phyloP scores from a whole-genome alignment of 345 rosid genomes.

The Litchi chinensis region DNA sequence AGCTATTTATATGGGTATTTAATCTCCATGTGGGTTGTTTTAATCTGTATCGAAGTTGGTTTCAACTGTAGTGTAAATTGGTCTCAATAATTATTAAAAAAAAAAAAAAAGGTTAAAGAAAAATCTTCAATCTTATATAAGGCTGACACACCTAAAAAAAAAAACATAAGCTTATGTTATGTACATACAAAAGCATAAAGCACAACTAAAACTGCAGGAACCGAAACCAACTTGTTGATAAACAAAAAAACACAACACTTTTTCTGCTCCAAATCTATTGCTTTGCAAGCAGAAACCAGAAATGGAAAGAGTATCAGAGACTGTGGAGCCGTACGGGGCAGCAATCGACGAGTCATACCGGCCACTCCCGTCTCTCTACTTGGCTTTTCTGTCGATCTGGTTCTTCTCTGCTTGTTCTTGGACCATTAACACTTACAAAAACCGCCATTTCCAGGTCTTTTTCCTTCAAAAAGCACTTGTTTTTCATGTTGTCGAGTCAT shows the following conservation, averaged over 20 bases:
- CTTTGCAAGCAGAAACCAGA: background rate
- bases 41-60: too few relatives aligned
- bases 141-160: too few relatives aligned
- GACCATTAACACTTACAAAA: constrained; percentile 82
- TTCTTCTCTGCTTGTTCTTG: constrained; percentile 79
- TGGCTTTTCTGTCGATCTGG: constrained; percentile 72
- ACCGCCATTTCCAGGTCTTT: constrained; percentile 72
- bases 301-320: constrained; percentile 24
- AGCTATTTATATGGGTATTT: too few relatives aligned
- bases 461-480: background rate
- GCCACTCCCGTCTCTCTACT: constrained; percentile 71
- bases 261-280: background rate
- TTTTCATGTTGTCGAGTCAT: background rate
- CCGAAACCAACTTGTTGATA: background rate
- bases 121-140: too few relatives aligned
- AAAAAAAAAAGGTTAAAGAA: too few relatives aligned
- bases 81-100: too few relatives aligned
- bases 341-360: constrained; percentile 73
- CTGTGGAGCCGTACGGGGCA: constrained; percentile 18
- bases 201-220: constrained; percentile 1
- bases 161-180: too few relatives aligned
- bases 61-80: too few relatives aligned
- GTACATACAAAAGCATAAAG: background rate
- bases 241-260: background rate
- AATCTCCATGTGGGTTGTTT: too few relatives aligned